phyloP scores from a whole-genome alignment of 2,329 filamentous ascomycete species.

The Grosmannia serpens region DNA sequence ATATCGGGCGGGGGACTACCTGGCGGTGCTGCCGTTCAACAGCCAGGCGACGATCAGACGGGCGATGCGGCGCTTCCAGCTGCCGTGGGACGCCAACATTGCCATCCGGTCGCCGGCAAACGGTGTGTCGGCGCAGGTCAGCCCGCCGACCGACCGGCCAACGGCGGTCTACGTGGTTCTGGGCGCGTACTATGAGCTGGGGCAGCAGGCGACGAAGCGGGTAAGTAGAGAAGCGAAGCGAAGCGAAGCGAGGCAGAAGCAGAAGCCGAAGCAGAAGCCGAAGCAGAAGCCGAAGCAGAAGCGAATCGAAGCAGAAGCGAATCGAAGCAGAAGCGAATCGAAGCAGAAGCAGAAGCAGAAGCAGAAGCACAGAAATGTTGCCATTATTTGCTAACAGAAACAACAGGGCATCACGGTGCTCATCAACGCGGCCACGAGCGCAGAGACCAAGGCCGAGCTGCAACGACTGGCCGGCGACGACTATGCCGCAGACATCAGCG shows the following conservation, averaged over 20 bases:
- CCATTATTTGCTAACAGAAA: slow-evolving; percentile 9
- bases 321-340: neutral
- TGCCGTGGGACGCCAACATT: slow-evolving; percentile 58
- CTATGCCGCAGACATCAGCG: slow-evolving; percentile 35
- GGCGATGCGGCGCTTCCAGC: slow-evolving; percentile 51
- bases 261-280: too few relatives aligned
- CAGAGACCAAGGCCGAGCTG: slow-evolving; percentile 26
- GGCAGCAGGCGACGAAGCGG: slow-evolving; percentile 60
- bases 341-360: neutral
- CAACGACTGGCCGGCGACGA: slow-evolving; percentile 31
- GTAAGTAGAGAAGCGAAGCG: slow-evolving; percentile 26
- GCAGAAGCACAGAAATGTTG: too few relatives aligned
- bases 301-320: neutral
- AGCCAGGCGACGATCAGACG: slow-evolving; percentile 48
- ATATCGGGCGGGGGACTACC: slow-evolving; percentile 66
- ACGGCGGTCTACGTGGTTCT: slow-evolving; percentile 54
- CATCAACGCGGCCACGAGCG: slow-evolving; percentile 15
- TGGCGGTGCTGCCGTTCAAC: slow-evolving; percentile 63
- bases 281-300: neutral
- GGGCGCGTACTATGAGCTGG: slow-evolving; percentile 60
- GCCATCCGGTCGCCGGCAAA: slow-evolving; percentile 30
- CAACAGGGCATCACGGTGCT: slow-evolving; percentile 26
- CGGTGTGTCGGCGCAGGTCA: slow-evolving; percentile 27
- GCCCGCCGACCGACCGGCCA: slow-evolving; percentile 41
- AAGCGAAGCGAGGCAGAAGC: too few relatives aligned